These are phyloP conservation scores for Venturia effusa DNA, from an alignment of 2,329 filamentous ascomycete genomes.

Conservation along the genomic window DNA sequence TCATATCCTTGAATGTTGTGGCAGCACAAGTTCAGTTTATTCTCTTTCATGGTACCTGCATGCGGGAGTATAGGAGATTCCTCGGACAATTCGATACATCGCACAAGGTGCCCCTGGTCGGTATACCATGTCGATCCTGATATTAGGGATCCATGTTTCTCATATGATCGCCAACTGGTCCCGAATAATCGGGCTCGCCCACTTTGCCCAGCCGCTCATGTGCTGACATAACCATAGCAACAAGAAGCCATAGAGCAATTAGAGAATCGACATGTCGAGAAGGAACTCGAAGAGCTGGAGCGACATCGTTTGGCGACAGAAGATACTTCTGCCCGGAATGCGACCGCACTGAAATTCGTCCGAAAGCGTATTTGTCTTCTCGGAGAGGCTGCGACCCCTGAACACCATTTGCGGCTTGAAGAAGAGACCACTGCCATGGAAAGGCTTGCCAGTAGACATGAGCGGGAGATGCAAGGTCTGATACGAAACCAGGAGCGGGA, in stretches of 20 bases:
- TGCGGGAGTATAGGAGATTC: neutral
- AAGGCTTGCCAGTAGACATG: conserved; percentile 5
- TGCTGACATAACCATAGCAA: conserved; percentile 1
- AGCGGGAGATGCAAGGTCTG: conserved; percentile 6
- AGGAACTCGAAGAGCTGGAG: conserved; percentile 5
- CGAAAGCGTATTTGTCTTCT: neutral
- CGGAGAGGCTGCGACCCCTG: conserved; percentile 7
- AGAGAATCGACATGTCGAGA: conserved; percentile 7
- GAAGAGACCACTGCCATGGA: conserved; percentile 9
- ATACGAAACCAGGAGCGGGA: conserved; percentile 6
- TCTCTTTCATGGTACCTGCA: neutral
- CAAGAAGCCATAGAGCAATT: conserved; percentile 3
- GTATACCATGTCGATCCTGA: neutral
- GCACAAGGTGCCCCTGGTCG: neutral
- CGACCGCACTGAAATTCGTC: conserved; percentile 11
- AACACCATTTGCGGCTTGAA: conserved; percentile 5
- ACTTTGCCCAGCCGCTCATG: neutral
- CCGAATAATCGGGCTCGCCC: neutral
- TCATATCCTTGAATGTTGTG: neutral
- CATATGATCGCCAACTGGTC: neutral
- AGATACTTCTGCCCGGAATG: conserved; percentile 6
- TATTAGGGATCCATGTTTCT: neutral
- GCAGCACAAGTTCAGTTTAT: neutral
- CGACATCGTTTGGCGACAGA: neutral
- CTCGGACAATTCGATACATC: neutral